Evolutionary conservation across 345 rosid genomes (phyloP).

Genomic region (Acer yangbiense): DNA sequence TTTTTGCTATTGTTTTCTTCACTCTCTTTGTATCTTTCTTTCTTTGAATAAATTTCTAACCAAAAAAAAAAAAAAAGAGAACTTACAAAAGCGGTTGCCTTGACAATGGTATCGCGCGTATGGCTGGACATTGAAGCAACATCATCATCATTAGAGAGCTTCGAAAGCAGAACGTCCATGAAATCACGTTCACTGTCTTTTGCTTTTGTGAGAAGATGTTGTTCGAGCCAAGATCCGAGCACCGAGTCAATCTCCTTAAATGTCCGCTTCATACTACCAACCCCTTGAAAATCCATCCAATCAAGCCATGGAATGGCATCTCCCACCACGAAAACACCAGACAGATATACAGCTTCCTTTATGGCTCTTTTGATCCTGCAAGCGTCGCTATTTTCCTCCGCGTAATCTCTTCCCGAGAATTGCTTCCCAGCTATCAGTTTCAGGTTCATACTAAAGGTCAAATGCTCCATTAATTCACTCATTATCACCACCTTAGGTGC

Average conservation of each 20-base stretch:
- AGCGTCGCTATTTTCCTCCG: constrained; percentile 37
- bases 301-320: constrained; percentile 63
- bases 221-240: constrained; percentile 54
- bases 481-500: constrained; percentile 28
- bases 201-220: constrained; percentile 36
- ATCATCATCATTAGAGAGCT: constrained; percentile 33
- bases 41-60: no score
- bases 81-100: constrained; percentile 62
- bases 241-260: constrained; percentile 48
- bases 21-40: no score
- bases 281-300: constrained; percentile 54
- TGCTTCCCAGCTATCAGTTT: constrained; percentile 57
- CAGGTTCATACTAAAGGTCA: constrained; percentile 57
- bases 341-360: constrained; percentile 39
- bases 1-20: no score
- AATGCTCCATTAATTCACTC: constrained; percentile 40
- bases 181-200: constrained; percentile 36
- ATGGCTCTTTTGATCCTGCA: constrained; percentile 47
- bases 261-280: constrained; percentile 48
- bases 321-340: constrained; percentile 39
- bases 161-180: constrained; percentile 56
- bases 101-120: constrained; percentile 46
- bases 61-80: no score
- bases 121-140: constrained; percentile 46
- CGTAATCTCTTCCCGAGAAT: constrained; percentile 21